These are phyloP conservation scores for Leccinum arenicola DNA, from an alignment of 768 basidiomycete species.

Conservation along the genomic window DNA sequence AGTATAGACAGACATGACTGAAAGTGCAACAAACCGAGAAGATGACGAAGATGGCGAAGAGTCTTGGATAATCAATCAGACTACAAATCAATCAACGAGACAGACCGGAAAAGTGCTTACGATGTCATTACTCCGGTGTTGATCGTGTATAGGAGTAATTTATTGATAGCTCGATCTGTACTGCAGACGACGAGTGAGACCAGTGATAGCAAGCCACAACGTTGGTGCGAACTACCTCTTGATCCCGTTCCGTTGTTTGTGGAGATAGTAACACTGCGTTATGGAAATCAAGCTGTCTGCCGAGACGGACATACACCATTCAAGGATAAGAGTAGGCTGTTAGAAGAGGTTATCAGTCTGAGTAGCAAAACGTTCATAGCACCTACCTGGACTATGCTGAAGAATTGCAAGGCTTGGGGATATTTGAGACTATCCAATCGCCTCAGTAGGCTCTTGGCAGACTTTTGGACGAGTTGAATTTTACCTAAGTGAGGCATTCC, in stretches of 20 bases:
- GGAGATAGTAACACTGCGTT: neutral
- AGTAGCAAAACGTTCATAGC: neutral
- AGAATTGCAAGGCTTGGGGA: neutral
- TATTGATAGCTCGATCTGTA: conserved; percentile 16
- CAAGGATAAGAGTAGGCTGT: neutral
- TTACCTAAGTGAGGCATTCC: neutral
- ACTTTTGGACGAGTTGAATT: neutral
- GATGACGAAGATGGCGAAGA: neutral
- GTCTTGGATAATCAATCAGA: neutral
- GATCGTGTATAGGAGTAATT: conserved; percentile 18
- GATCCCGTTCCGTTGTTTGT: neutral
- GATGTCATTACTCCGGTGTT: neutral
- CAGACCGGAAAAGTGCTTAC: neutral
- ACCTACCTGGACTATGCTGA: neutral
- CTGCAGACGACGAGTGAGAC: neutral
- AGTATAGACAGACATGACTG: neutral
- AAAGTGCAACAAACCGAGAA: neutral
- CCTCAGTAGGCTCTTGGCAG: neutral
- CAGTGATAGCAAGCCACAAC: neutral
- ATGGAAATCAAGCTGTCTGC: neutral
- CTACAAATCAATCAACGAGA: neutral
- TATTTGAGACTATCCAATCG: neutral
- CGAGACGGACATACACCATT: neutral
- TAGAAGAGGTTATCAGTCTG: neutral
- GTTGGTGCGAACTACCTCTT: neutral